A percentile compares a stretch with the other conserved stretches of the same genome.
These are phyloP conservation scores for Jimgerdemannia lactiflua DNA, from an alignment of 192 early-diverging fungal genomes.

Conservation along the genomic window DNA sequence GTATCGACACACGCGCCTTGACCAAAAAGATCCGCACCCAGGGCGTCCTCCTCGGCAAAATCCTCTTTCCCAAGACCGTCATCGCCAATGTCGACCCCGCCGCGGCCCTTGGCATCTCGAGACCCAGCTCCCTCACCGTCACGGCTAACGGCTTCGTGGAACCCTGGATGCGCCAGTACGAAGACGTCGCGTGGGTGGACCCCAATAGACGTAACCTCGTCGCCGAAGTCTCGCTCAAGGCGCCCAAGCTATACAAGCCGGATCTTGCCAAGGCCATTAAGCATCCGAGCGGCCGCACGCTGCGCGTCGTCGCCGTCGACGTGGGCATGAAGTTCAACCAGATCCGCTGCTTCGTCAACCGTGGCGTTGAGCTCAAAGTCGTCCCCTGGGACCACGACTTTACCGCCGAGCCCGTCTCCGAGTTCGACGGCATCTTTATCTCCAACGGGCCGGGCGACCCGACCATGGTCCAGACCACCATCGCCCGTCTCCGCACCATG, in stretches of 20 bases:
- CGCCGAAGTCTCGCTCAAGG: constrained; percentile 90
- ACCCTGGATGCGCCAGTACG: constrained; percentile 62
- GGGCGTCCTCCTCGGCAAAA: constrained; percentile 89
- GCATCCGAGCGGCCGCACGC: constrained; percentile 60
- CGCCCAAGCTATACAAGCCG: constrained; percentile 74
- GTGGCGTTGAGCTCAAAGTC: constrained; percentile 90
- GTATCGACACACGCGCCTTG: constrained; percentile 94
- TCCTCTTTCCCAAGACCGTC: constrained; percentile 75
- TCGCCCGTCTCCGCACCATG: constrained; percentile 68
- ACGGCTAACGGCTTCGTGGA: constrained; percentile 14
- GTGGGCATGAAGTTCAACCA: constrained; percentile 99
- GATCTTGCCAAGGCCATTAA: constrained; percentile 49
- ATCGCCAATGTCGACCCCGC: constrained; percentile 34
- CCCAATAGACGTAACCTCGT: constrained; percentile 94
- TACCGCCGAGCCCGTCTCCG: constrained; percentile 49
- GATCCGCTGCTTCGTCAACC: constrained; percentile 95
- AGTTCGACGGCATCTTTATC: constrained; percentile 88
- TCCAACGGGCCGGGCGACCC: constrained; percentile 99
- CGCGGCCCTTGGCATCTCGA: constrained; percentile 35
- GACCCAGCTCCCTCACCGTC: constrained; percentile 17
- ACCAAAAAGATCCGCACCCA: constrained; percentile 95
- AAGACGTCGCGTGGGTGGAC: constrained; percentile 89
- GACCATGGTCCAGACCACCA: constrained; percentile 73
- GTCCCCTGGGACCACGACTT: constrained; percentile 99
- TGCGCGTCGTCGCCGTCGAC: constrained; percentile 91